A percentile compares a stretch with the other conserved stretches of the same genome.
Conservation (phyloP, 352 stramenopile species). For the Phytophthora podocarpi region DNA sequence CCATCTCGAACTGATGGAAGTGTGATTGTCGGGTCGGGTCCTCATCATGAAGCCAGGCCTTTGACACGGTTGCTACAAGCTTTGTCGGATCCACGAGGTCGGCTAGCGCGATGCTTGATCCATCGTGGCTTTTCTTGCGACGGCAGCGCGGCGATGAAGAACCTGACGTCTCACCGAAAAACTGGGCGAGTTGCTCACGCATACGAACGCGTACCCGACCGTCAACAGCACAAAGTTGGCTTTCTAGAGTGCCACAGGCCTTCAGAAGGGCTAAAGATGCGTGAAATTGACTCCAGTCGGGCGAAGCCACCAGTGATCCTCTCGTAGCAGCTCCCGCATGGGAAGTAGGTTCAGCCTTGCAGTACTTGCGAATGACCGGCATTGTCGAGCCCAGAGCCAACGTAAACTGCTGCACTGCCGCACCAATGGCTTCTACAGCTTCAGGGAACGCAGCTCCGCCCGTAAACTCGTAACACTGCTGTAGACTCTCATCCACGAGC, state of each 20-base stretch:
- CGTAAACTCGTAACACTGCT: constrained; percentile 64
- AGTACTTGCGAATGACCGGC: constrained; percentile 52
- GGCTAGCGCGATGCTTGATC: constrained; percentile 20
- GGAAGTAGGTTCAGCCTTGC: constrained; percentile 32
- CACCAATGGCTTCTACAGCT: constrained; percentile 44
- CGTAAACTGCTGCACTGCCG: constrained; percentile 55
- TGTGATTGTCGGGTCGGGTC: constrained; percentile 42
- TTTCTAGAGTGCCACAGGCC: constrained; percentile 59
- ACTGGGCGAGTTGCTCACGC: constrained; percentile 57
- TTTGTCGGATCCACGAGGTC: constrained; percentile 48
- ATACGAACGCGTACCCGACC: constrained; percentile 55
- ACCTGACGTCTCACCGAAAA: constrained; percentile 28
- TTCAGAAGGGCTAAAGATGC: constrained; percentile 64
- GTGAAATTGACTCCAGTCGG: constrained; percentile 81
- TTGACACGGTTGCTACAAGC: constrained; percentile 43
- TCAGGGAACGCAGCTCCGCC: constrained; percentile 65
- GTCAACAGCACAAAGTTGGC: constrained; percentile 52
- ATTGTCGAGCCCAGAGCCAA: constrained; percentile 42
- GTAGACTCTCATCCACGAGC: constrained; percentile 57
- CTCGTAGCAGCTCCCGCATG: background rate
- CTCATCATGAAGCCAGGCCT: constrained; percentile 58
- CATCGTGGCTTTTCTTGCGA: constrained; percentile 39
- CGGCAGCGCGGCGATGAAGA: constrained; percentile 36
- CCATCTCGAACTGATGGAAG: constrained; percentile 62
- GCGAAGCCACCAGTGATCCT: constrained; percentile 19